Evolutionary conservation across 179 eudicot genomes (phyloP).

Genomic region (Beta macrorhiza): DNA sequence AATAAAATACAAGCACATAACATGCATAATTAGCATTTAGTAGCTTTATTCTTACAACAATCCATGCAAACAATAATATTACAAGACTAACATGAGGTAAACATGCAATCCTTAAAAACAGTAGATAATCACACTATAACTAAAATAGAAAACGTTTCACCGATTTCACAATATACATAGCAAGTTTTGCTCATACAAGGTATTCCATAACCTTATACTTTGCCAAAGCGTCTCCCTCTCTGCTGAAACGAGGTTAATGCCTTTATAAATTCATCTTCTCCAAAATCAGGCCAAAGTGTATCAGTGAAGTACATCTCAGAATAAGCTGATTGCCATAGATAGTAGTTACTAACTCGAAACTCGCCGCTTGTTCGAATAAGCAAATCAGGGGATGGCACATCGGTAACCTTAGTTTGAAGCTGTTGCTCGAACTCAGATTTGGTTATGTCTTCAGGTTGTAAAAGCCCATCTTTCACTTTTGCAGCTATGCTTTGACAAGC

Average conservation of each 20-base stretch:
- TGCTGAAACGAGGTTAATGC: constrained; percentile 49
- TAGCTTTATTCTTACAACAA: too few species aligned
- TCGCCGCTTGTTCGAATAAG: constrained; percentile 64
- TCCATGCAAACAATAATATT: too few species aligned
- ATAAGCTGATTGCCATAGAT: constrained; percentile 61
- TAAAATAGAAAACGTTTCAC: too few species aligned
- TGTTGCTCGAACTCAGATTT: constrained; percentile 41
- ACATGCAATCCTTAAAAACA: too few species aligned
- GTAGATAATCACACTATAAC: too few species aligned
- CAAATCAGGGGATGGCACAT: constrained; percentile 44
- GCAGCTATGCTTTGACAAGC: constrained; percentile 51
- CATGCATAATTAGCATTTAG: too few species aligned
- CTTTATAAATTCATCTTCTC: constrained; percentile 40
- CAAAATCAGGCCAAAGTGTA: constrained; percentile 63
- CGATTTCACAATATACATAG: too few species aligned
- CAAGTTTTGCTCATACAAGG: neutral
- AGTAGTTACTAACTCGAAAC: constrained; percentile 49
- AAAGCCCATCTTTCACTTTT: constrained; percentile 48
- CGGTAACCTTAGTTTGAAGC: constrained; percentile 42
- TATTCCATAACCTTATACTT: neutral
- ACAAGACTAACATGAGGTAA: too few species aligned
- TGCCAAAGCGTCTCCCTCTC: constrained; percentile 55
- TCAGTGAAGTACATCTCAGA: constrained; percentile 50
- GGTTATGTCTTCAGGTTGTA: constrained; percentile 49
- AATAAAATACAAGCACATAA: too few species aligned